A percentile compares a stretch with the other conserved stretches of the same genome.
These are phyloP conservation scores for Chaetomium olivaceum DNA, from an alignment of 2,329 filamentous ascomycete species.

Conservation along the genomic window DNA sequence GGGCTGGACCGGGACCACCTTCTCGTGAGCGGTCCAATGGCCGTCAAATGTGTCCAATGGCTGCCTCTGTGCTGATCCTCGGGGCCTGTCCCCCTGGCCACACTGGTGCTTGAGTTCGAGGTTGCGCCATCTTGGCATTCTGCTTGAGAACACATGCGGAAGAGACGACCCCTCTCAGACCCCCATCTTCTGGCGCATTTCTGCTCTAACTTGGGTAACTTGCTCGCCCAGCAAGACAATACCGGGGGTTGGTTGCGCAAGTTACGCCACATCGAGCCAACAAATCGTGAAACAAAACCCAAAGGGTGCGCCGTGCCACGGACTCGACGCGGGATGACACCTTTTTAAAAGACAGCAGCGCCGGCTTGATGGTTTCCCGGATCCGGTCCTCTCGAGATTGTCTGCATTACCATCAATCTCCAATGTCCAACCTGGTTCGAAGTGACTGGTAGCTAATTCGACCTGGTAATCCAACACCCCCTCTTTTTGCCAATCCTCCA, in stretches of 20 bases:
- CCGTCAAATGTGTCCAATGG: conserved; percentile 8
- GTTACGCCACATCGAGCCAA: conserved; percentile 4
- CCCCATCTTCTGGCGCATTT: conserved; percentile 15
- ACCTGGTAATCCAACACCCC: not conserved
- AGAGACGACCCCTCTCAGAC: not conserved
- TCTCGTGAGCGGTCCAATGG: conserved; percentile 4
- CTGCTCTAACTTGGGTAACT: conserved; percentile 7
- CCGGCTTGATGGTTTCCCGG: not conserved
- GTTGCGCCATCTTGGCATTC: conserved; percentile 8
- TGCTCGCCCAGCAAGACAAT: not conserved
- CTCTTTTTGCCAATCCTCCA: not conserved
- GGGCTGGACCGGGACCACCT: conserved; percentile 1
- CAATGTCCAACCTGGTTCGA: not conserved
- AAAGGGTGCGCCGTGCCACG: not conserved
- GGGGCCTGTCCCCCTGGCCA: not conserved
- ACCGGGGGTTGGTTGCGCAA: conserved; percentile 2
- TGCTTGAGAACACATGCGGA: not conserved
- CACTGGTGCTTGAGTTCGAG: not conserved
- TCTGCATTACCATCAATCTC: not conserved
- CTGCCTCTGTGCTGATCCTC: not conserved
- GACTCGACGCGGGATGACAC: not conserved
- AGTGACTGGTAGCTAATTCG: not conserved
- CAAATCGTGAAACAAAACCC: conserved; percentile 17
- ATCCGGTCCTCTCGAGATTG: not conserved
- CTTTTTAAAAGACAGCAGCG: not conserved